These are phyloP conservation scores for Penium margaritaceum DNA, from an alignment of 139 green algal species.

Conservation along the genomic window DNA sequence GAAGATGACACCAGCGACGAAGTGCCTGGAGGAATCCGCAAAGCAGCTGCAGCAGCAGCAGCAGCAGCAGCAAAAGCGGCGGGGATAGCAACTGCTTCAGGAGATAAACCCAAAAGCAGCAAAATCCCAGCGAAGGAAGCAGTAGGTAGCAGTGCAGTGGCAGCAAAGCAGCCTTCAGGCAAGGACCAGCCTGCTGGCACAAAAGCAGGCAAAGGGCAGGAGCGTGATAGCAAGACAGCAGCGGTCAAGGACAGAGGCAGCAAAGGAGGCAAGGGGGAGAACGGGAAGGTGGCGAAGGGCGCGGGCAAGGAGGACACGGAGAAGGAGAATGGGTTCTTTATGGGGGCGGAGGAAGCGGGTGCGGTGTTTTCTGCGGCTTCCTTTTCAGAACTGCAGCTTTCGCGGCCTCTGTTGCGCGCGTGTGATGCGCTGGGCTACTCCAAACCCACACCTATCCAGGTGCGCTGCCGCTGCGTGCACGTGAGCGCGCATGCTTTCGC, in stretches of 20 bases:
- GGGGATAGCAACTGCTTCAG: too few species aligned
- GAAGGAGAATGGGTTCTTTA: not conserved
- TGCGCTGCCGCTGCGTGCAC: too few species aligned
- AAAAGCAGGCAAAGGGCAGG: too few species aligned
- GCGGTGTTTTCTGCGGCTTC: conserved; percentile 58
- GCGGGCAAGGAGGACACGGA: not conserved
- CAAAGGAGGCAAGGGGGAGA: not conserved
- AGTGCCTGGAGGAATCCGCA: not conserved
- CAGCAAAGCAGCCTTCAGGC: too few species aligned
- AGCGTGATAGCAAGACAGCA: too few species aligned
- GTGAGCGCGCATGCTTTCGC: not conserved
- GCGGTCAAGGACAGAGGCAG: not conserved
- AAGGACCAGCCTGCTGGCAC: too few species aligned
- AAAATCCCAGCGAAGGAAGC: too few species aligned
- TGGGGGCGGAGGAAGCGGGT: conserved; percentile 11
- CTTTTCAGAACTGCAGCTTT: conserved; percentile 81
- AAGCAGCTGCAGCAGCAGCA: not conserved
- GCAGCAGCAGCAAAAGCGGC: not conserved
- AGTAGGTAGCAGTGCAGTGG: too few species aligned
- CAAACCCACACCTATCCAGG: conserved; percentile 86
- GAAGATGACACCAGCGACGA: conserved; percentile 4
- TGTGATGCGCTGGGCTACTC: conserved; percentile 80
- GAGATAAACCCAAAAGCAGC: too few species aligned
- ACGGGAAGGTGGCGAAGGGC: not conserved
- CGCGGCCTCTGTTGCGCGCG: conserved; percentile 70